Evolutionary conservation across 768 basidiomycete genomes (phyloP), one percentile per base, ranked within the genome.

Genomic region (Cystobasidium ongulense): DNA sequence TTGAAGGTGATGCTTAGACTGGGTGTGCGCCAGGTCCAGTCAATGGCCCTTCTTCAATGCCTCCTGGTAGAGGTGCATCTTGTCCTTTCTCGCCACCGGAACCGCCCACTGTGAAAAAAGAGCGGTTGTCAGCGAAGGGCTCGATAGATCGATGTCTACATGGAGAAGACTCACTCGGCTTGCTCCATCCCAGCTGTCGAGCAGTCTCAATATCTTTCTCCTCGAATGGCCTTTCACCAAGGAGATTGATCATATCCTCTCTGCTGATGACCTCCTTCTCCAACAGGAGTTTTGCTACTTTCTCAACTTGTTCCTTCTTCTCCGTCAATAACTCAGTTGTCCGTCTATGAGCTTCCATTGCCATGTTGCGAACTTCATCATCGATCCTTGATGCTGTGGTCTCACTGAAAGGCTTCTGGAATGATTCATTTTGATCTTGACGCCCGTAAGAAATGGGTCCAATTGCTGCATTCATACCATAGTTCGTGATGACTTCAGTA

Each of bases 351-450:
- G 94, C 92, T 72, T 84, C 85, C 21, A 87, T 89, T 78, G 97
- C 93, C 93, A 98, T 96, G 84, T 91, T 93, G 80, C 92, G 89
- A 25, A 98, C 94, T 82, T 93, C 88, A 8, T 80, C 81, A 79
- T 99, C 96, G 18, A 98, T 84, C 85, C 93, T 89, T 83, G 98
- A 90, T 0, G 90, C 91, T 0, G 96, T 98, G 82, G 90, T 91
- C 85, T 99, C 96, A 78, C 91, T 92, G 84, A 98, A 99, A 4
- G 95, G 96, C 81, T 99, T 99, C 65, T 91, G 91, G 89, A 92
- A 95, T 65, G 86, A 84, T 80, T 95, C 92, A 53, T 88, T 88
- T 54, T 90, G 85, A 31, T 88, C 89, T 76, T 91, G 87, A 59
- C 88, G 85, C n/a, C 90, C 90, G 79, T 98, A 99, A 78, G 91